Conservation (phyloP, 2,329 filamentous ascomycete genomes). For the Curvularia sp. region DNA sequence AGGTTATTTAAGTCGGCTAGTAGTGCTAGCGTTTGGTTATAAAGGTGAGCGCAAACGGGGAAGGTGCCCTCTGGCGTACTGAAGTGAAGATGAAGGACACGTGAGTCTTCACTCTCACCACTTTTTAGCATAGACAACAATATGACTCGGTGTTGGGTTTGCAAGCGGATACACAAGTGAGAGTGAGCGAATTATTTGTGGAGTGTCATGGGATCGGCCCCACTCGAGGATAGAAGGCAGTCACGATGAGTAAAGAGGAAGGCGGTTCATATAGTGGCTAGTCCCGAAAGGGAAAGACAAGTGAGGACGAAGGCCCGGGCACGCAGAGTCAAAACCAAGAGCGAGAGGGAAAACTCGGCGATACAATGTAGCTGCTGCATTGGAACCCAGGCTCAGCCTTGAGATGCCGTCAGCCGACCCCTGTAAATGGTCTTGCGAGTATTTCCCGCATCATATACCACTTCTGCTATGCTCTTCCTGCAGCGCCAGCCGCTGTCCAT, state of each 20-base stretch:
- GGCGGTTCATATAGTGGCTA: not conserved
- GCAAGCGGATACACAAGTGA: not conserved
- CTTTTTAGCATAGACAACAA: slow-evolving; percentile 1
- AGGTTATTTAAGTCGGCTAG: not conserved
- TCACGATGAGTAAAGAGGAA: slow-evolving; percentile 1
- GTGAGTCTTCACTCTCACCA: slow-evolving; percentile 12
- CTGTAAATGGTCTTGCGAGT: slow-evolving; percentile 40
- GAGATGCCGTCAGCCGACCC: slow-evolving; percentile 31
- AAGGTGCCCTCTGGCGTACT: slow-evolving; percentile 13
- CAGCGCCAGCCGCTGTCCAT: slow-evolving; percentile 50
- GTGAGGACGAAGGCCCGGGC: not conserved
- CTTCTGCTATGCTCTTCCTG: slow-evolving; percentile 52
- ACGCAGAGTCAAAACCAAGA: not conserved
- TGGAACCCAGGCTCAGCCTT: not conserved
- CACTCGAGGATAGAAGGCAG: slow-evolving; percentile 10
- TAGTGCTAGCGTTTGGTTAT: slow-evolving; percentile 7
- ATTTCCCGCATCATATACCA: slow-evolving; percentile 54
- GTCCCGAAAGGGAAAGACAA: not conserved
- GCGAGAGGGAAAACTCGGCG: not conserved
- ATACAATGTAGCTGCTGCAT: not conserved
- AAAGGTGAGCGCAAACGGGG: slow-evolving; percentile 7
- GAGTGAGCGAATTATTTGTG: slow-evolving; percentile 9
- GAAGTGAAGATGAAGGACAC: slow-evolving; percentile 17
- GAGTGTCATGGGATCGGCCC: slow-evolving; percentile 9
- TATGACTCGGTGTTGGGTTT: not conserved